phyloP scores from a whole-genome alignment of 2,329 filamentous ascomycete species.

The Tolypocladium amazonense region DNA sequence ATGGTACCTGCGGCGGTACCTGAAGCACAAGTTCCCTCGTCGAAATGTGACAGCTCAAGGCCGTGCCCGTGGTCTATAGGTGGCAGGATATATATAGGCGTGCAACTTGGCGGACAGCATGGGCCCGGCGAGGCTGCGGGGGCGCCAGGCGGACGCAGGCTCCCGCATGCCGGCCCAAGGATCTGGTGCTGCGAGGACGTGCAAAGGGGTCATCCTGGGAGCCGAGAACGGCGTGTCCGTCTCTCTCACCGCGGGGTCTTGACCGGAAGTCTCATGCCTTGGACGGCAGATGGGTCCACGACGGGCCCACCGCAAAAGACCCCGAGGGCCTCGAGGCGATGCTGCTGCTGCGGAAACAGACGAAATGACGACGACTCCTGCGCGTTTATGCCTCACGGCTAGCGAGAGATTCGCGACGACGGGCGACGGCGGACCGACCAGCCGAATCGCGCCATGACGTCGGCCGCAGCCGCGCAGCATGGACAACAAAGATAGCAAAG shows the following conservation, averaged over 20 bases:
- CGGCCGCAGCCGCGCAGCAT: not conserved
- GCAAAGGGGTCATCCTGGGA: too few relatives aligned
- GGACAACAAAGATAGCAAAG: not conserved
- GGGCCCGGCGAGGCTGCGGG: not conserved
- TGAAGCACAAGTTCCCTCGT: not conserved
- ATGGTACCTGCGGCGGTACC: not conserved
- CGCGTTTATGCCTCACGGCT: too few relatives aligned
- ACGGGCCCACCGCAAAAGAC: not conserved
- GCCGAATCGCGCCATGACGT: not conserved
- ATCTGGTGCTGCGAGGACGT: not conserved
- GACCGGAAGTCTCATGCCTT: not conserved
- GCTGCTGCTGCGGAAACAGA: too few relatives aligned
- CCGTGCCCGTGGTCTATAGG: not conserved
- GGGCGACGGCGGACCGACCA: not conserved
- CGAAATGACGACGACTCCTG: too few relatives aligned
- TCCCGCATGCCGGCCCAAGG: not conserved
- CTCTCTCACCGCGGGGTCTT: not conserved
- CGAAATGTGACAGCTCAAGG: not conserved
- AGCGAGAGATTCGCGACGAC: too few relatives aligned
- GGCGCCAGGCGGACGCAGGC: not conserved
- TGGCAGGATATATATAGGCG: not conserved
- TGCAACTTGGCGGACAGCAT: not conserved
- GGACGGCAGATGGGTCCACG: not conserved
- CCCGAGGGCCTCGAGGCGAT: too few relatives aligned
- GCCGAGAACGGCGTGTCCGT: not conserved